These are phyloP conservation scores for Phyllosticta paracitricarpa DNA, from an alignment of 2,329 filamentous ascomycete genomes.

Conservation along the genomic window DNA sequence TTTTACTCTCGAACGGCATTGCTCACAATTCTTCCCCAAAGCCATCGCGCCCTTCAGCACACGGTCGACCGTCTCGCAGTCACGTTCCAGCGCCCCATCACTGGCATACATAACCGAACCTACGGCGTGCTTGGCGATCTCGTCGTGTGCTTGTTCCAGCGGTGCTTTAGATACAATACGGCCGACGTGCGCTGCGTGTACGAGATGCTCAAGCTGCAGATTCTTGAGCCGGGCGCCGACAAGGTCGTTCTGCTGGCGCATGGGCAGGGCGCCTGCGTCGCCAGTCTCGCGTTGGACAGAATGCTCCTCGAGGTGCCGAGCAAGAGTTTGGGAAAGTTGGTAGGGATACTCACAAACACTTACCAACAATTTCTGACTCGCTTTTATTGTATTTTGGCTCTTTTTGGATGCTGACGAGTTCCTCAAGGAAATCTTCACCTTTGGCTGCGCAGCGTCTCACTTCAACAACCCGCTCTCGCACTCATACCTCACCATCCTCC, in stretches of 20 bases:
- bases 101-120: constrained; percentile 11
- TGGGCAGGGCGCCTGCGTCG: neutral
- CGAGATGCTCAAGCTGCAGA: constrained; percentile 6
- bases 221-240: constrained; percentile 3
- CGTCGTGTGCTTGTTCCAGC: constrained; percentile 10
- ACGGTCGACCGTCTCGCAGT: neutral
- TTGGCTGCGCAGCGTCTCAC: constrained; percentile 65
- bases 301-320: neutral
- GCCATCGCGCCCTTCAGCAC: neutral
- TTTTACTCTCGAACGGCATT: neutral
- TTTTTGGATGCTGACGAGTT: neutral
- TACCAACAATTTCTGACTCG: too few relatives aligned
- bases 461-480: constrained; percentile 55
- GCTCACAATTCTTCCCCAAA: neutral
- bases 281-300: neutral
- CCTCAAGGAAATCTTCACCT: constrained; percentile 56
- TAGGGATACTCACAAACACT: neutral
- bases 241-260: constrained; percentile 7
- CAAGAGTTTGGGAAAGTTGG: neutral
- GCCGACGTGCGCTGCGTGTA: constrained; percentile 3
- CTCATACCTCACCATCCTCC: neutral
- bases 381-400: neutral
- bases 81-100: constrained; percentile 10
- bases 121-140: constrained; percentile 10
- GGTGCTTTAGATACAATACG: constrained; percentile 6